These are phyloP conservation scores for Ganoderma lingzhi DNA, from an alignment of 1,284 basidiomycete genomes.

Conservation along the genomic window DNA sequence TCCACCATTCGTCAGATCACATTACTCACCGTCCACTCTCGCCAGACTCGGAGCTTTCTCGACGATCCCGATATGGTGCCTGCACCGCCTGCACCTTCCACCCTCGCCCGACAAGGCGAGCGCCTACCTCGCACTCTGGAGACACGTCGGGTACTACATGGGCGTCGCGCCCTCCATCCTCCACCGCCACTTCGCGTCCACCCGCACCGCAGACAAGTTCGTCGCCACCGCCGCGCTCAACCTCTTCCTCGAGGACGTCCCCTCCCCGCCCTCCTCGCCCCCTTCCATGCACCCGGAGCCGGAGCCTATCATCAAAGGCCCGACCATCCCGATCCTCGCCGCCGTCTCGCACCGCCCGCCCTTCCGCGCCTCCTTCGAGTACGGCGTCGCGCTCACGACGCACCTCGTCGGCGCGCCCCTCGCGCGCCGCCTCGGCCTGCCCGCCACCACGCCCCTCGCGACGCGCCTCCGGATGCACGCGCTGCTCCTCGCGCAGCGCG, in stretches of 20 bases:
- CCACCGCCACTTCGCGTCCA: conserved; percentile 44
- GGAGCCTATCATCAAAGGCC: conserved; percentile 36
- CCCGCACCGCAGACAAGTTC: conserved; percentile 47
- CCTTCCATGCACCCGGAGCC: conserved; percentile 27
- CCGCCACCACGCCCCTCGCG: conserved; percentile 30
- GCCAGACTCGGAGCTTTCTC: conserved; percentile 52
- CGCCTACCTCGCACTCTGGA: conserved; percentile 51
- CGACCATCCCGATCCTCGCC: conserved; percentile 52
- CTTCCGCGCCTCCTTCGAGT: conserved; percentile 45
- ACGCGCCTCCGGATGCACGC: conserved; percentile 35
- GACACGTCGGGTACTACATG: conserved; percentile 57
- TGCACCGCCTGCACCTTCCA: conserved; percentile 45
- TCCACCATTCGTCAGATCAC: not conserved
- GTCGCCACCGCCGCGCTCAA: conserved; percentile 49
- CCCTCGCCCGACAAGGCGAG: conserved; percentile 39
- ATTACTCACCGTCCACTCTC: not conserved
- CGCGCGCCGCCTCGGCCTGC: conserved; percentile 45
- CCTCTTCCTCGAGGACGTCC: conserved; percentile 42
- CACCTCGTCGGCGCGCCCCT: conserved; percentile 46
- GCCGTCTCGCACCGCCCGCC: conserved; percentile 50
- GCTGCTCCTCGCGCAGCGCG: conserved; percentile 39
- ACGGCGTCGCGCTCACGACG: conserved; percentile 48
- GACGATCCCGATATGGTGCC: conserved; percentile 50
- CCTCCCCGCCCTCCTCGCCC: conserved; percentile 30
- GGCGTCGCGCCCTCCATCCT: conserved; percentile 51